Percentiles rank a stretch among this genome's conserved stretches.
Conservation (phyloP, 108 stramenopile genomes). For the Pseudonitzschia pungens region DNA sequence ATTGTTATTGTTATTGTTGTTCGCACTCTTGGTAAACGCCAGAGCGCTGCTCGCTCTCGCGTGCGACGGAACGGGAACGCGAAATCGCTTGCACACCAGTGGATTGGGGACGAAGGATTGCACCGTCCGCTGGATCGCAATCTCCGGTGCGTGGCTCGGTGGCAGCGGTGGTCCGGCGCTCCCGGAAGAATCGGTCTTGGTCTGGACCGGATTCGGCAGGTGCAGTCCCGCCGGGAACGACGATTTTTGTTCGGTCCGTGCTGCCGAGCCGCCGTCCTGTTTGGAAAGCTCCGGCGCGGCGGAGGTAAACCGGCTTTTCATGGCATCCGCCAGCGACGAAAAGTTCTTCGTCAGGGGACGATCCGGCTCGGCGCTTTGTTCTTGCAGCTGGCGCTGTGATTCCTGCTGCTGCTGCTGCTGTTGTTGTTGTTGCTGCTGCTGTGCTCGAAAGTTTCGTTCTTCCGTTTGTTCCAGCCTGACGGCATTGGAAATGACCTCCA, state of each 20-base stretch:
- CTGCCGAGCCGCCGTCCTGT: background rate
- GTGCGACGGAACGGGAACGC: slow-evolving; percentile 35
- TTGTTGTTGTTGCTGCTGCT: slow-evolving; percentile 5
- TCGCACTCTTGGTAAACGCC: background rate
- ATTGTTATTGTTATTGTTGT: background rate
- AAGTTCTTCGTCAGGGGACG: slow-evolving; percentile 39
- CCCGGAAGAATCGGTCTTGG: background rate
- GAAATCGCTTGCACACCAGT: slow-evolving; percentile 59
- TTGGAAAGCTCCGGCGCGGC: background rate
- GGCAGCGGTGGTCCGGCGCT: background rate
- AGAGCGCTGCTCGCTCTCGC: background rate
- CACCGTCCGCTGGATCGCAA: slow-evolving; percentile 26
- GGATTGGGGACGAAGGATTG: slow-evolving; percentile 39
- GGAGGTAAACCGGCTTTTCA: slow-evolving; percentile 53
- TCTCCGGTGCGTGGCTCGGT: background rate
- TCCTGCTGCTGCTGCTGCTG: slow-evolving; percentile 14
- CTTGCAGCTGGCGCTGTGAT: background rate
- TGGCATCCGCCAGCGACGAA: slow-evolving; percentile 38
- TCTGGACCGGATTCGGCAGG: slow-evolving; percentile 20
- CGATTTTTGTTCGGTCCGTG: background rate
- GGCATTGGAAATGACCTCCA: slow-evolving; percentile 36
- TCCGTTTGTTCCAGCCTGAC: slow-evolving; percentile 22
- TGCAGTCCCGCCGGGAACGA: slow-evolving; percentile 21
- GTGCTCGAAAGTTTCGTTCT: slow-evolving; percentile 2
- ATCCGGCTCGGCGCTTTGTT: slow-evolving; percentile 13